These are phyloP conservation scores for Pyrenophora seminiperda DNA, from an alignment of 2,329 filamentous ascomycete genomes.

Conservation along the genomic window DNA sequence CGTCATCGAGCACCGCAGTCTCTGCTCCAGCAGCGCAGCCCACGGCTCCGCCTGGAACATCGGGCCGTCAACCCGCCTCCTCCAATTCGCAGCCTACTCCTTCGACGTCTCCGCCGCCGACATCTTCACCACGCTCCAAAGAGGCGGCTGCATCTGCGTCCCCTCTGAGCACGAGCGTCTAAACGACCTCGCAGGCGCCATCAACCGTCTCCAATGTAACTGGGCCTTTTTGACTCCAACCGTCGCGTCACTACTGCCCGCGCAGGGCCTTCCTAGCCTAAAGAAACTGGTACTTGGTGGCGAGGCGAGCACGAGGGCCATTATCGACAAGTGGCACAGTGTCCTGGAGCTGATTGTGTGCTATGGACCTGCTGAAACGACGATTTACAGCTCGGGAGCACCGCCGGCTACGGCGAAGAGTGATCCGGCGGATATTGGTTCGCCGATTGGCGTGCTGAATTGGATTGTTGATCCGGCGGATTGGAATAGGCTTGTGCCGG, in stretches of 20 bases:
- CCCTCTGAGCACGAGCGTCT: conserved; percentile 50
- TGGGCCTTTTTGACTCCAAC: conserved; percentile 18
- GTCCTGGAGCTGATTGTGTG: conserved; percentile 1
- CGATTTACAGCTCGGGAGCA: not conserved
- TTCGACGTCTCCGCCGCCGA: conserved; percentile 59
- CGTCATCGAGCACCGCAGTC: conserved; percentile 61
- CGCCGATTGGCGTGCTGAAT: not conserved
- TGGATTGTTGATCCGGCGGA: conserved; percentile 1
- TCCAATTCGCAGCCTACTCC: conserved; percentile 51
- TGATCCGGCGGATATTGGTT: not conserved
- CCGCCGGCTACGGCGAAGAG: not conserved
- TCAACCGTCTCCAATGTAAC: conserved; percentile 1
- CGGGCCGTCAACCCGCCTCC: not conserved
- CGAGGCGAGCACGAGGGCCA: not conserved
- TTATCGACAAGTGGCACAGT: conserved; percentile 1
- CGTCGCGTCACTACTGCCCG: conserved; percentile 35
- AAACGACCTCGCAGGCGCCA: conserved; percentile 1
- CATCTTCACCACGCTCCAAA: conserved; percentile 56
- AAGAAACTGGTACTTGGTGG: conserved; percentile 1
- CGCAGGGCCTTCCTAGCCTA: conserved; percentile 14
- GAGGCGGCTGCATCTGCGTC: conserved; percentile 57
- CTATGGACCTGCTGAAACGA: not conserved
- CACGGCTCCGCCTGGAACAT: not conserved
- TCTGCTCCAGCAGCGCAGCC: not conserved
- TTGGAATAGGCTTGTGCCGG: not conserved